Evolutionary conservation across 495 filamentous ascomycete species (phyloP).

Genomic region (Talaromyces stipitatus): DNA sequence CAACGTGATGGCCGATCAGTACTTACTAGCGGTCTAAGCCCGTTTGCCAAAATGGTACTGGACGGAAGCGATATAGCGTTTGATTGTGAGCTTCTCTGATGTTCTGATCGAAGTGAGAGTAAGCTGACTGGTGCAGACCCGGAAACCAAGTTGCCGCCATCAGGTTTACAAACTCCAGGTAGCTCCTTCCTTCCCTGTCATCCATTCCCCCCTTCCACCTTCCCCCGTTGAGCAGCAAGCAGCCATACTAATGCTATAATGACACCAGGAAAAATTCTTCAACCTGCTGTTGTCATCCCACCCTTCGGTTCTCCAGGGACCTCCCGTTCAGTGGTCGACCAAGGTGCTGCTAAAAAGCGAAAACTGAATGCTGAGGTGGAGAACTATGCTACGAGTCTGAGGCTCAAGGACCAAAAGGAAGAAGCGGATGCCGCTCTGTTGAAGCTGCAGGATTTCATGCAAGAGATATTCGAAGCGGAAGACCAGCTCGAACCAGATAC

Average conservation of each 20-base stretch:
- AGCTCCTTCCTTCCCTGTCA: conserved; percentile 6
- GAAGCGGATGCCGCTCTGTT: conserved; percentile 65
- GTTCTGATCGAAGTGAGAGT: conserved; percentile 4
- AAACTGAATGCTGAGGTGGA: conserved; percentile 22
- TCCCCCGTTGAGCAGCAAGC: background rate
- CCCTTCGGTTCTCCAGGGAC: conserved; percentile 16
- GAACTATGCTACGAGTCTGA: conserved; percentile 21
- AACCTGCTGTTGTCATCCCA: conserved; percentile 33
- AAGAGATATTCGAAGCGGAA: conserved; percentile 73
- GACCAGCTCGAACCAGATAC: conserved; percentile 51
- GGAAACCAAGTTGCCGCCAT: conserved; percentile 18
- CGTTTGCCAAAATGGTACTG: conserved; percentile 53
- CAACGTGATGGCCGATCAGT: background rate
- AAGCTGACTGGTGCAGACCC: conserved; percentile 25
- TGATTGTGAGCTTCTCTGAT: conserved; percentile 35
- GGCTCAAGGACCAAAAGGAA: conserved; percentile 62
- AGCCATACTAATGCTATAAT: background rate
- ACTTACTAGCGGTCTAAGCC: conserved; percentile 29
- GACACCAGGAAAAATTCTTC: conserved; percentile 5
- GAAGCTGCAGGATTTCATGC: conserved; percentile 58
- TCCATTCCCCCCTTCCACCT: background rate
- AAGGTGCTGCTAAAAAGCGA: conserved; percentile 20
- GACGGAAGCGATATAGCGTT: conserved; percentile 47
- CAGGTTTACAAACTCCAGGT: conserved; percentile 9
- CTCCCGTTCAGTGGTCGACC: conserved; percentile 3